Evolutionary conservation across 1,284 basidiomycete species (phyloP), one percentile per base, ranked within the genome.

Genomic region (Pseudozyma sp.): DNA sequence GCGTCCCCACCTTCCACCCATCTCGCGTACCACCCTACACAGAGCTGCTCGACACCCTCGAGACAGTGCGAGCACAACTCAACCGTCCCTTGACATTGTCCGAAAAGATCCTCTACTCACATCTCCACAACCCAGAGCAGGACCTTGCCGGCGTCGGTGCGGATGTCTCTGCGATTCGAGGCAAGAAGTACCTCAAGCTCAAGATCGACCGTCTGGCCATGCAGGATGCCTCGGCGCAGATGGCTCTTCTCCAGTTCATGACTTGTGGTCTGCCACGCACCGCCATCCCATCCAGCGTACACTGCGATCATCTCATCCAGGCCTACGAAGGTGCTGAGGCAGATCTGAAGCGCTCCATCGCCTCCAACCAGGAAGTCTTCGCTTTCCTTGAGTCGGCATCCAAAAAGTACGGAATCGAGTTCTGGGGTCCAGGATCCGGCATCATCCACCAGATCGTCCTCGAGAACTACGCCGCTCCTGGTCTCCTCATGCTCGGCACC

Each of bases 211-310:
- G 97, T 72, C 94, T 99, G 29, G 97, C 97, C 35, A 97, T 99
- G 94, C 97, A 99, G 85, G 97, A 99, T 89, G 97, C 97, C 34
- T 97, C 94, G 40, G 97, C 97, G 47, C 97, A 99, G 91, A 99
- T 99, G 97, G 97, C 97, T 43, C 91, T 97, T 61, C 86, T 99
- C 59, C 97, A 99, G 86, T 99, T 99, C 86, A 98, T 98, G 93
- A 97, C 96, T 62, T 97, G 95, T 67, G 94, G 94, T 37, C 89
- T 98, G 58, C 86, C 90, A 29, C 88, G 89, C 69, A 93, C 91
- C 78, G 92, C 93, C 33, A 95, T 99, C 8, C 96, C 97, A 88
- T 92, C 87, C 89, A 97, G 85, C 72, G 88, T 90, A 44, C 97
- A 99, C 85, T 99, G 97, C 82, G 97, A 99, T 85, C 97, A 99